Evolutionary conservation across 352 stramenopile species (phyloP).

Genomic region (Elongisporangium anandrum): DNA sequence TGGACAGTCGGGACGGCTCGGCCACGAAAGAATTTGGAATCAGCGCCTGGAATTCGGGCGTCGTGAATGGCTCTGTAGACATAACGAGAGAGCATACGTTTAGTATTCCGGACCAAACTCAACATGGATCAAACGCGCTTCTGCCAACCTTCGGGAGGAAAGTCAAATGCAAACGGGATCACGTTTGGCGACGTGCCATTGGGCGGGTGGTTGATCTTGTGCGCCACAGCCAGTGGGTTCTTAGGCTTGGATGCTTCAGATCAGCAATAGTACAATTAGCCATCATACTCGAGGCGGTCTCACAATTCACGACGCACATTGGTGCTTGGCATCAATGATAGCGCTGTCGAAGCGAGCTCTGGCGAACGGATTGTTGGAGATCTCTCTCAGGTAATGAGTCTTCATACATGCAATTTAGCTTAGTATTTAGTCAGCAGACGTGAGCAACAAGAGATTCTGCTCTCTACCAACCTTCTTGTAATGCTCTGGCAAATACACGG

Average conservation of each 20-base stretch:
- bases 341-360: slow-evolving; percentile 83
- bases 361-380: slow-evolving; percentile 76
- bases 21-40: slow-evolving; percentile 84
- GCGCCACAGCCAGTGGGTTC: slow-evolving; percentile 69
- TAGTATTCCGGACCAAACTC: not conserved
- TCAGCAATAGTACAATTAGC: not conserved
- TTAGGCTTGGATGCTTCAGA: slow-evolving; percentile 41
- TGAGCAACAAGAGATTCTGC: not conserved
- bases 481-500: slow-evolving; percentile 81
- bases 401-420: not conserved
- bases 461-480: slow-evolving; percentile 88
- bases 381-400: slow-evolving; percentile 54
- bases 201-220: slow-evolving; percentile 87
- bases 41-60: slow-evolving; percentile 46
- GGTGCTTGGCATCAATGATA: slow-evolving; percentile 82
- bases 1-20: slow-evolving; percentile 69
- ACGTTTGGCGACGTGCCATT: slow-evolving; percentile 65
- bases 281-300: too few species aligned
- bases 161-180: slow-evolving; percentile 80
- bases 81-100: not conserved
- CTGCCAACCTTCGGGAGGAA: slow-evolving; percentile 52
- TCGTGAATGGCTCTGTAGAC: slow-evolving; percentile 58
- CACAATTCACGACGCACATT: slow-evolving; percentile 28
- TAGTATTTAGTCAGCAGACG: too few species aligned
- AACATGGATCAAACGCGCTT: not conserved